A percentile compares a stretch with the other conserved stretches of the same genome.
Conservation (phyloP, 306 rosid species). For the Pterocarpus santalinus region DNA sequence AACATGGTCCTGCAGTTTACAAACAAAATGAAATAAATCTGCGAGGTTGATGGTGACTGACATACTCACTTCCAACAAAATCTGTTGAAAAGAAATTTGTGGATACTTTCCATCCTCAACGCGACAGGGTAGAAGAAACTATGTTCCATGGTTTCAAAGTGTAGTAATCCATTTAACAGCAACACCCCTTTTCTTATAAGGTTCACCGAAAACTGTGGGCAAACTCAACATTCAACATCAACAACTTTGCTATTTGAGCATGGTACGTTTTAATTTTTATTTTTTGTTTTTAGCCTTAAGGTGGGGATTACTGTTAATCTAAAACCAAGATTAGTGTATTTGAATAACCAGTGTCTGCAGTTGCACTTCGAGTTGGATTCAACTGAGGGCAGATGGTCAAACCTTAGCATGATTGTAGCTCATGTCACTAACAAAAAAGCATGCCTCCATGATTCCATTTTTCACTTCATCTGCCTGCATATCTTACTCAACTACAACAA, state of each 20-base stretch:
- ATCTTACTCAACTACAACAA: neutral
- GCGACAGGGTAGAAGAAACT: neutral
- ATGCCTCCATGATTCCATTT: too few species aligned
- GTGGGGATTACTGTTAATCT: neutral
- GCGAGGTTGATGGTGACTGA: neutral
- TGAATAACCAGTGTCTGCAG: neutral
- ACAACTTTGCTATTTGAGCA: neutral
- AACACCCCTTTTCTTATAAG: neutral
- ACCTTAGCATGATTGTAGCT: too few species aligned
- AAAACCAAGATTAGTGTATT: neutral
- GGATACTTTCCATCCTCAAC: neutral
- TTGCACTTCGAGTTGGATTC: neutral
- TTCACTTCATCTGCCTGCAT: neutral
- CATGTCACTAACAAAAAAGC: too few species aligned
- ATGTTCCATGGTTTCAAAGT: neutral
- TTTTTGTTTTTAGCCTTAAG: neutral
- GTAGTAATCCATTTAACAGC: neutral
- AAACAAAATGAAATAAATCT: neutral
- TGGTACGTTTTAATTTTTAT: neutral
- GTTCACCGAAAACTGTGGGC: neutral
- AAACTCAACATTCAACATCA: neutral
- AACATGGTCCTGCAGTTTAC: neutral
- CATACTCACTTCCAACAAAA: neutral
- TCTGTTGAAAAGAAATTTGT: neutral
- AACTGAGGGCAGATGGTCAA: neutral